Base-by-base conservation (phyloP, 2,329 filamentous ascomycete genomes). In the Fusarium virguliforme region DNA sequence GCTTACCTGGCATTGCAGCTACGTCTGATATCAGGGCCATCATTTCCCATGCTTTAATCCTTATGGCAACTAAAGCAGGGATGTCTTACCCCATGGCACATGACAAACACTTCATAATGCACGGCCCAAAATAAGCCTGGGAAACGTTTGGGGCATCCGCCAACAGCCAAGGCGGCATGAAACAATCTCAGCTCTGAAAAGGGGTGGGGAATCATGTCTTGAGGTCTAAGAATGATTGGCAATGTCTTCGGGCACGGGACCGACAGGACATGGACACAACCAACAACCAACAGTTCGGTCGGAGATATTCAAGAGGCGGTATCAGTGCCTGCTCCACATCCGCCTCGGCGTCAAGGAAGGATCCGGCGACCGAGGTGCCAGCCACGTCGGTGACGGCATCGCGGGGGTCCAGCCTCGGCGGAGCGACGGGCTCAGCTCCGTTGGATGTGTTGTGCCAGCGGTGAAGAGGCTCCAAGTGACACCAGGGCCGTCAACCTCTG, bases 11-110 rank as follows among this genome's bases (percentile, higher is more conserved):
- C 18, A 18, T 18, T 18, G 18, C 18, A 18, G 18, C 18, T 18
- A 18, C 18, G 18, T 18, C 18, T 48, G 30, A 32, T 32, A 32
- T 32, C 30, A 32, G 8, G 8, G 24, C 13, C 26, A 48, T 28
- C 15, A 10, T 94, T 92, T 97, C 12, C 90, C 94, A 50, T 93
- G 91, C 75, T 86, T 97, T 64, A 94, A 97, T 74, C 90, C 88
- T 38, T 89, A 93, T 71, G 92, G 95, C 73, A 95, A 0, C 86
- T 97, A 4, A 97, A 97, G 82, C 94, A 97, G 81, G 94, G 94
- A 70, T 97, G 94, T 70, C 18, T 83, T n/a, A 82, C 80, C 2
- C 79, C 76, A 63, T 81, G 83, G 72, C 78, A 81, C 38, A 80
- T 83, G 60, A 81, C 18, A 18, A 18, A 18, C 18, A 18, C 18